These are phyloP conservation scores for Persicaria tinctoria DNA, from an alignment of 148 eudicot genomes.

Conservation along the genomic window DNA sequence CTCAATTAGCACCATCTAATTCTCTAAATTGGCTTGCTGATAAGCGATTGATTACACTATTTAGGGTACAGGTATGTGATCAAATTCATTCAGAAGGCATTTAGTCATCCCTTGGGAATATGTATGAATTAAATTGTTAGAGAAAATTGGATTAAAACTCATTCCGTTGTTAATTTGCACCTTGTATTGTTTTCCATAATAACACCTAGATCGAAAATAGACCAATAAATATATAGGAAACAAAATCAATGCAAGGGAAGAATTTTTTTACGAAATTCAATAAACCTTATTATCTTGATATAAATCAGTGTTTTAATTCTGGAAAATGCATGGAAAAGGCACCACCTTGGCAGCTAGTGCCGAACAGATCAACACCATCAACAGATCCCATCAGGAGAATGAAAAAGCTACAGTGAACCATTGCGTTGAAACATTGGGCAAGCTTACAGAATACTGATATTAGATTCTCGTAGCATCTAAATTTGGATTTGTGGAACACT, in stretches of 20 bases:
- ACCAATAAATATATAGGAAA: neutral
- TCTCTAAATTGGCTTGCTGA: neutral
- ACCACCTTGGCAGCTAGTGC: neutral
- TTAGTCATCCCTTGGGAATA: no score
- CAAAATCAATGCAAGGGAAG: neutral
- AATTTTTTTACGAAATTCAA: neutral
- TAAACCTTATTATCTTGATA: neutral
- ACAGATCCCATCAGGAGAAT: neutral
- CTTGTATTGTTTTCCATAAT: neutral
- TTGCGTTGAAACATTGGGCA: neutral
- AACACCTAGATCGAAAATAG: neutral
- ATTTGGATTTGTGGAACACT: neutral
- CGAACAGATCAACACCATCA: neutral
- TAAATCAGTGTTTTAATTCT: neutral
- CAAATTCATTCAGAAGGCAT: no score
- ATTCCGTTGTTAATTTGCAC: neutral
- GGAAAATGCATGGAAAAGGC: neutral
- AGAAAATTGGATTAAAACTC: neutral
- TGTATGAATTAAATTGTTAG: no score
- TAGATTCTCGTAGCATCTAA: neutral
- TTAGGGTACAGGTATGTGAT: neutral
- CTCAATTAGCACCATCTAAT: neutral
- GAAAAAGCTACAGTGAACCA: neutral
- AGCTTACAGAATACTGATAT: neutral
- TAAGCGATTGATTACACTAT: neutral